phyloP scores from a whole-genome alignment of 345 rosid genomes.

The Eucalyptus lansdowneana region DNA sequence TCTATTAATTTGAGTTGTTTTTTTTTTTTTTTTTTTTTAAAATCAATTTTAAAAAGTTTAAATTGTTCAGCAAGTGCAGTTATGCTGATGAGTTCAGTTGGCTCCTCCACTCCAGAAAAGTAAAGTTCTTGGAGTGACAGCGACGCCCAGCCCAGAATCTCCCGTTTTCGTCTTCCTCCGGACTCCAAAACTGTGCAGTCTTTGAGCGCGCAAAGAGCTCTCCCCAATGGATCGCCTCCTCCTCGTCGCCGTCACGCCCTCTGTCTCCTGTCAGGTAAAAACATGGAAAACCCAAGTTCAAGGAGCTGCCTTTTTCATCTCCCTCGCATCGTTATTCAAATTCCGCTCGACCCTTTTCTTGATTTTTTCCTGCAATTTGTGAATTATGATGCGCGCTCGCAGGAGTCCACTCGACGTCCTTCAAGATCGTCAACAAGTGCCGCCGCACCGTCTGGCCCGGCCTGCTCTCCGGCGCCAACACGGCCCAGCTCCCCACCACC shows the following conservation, averaged over 20 bases:
- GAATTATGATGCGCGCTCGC: background rate
- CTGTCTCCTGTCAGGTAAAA: background rate
- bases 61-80: background rate
- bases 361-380: background rate
- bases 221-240: background rate
- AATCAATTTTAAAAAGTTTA: background rate
- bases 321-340: background rate
- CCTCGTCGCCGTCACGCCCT: background rate
- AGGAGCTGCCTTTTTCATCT: background rate
- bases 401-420: conserved; percentile 21
- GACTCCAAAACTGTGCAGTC: background rate
- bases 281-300: background rate
- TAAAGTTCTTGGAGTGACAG: background rate
- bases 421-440: conserved; percentile 68
- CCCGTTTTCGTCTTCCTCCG: background rate
- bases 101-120: conserved; percentile 3
- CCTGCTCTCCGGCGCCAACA: conserved; percentile 64
- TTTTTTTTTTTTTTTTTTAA: no score
- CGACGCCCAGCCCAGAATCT: background rate
- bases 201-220: background rate
- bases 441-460: conserved; percentile 80
- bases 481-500: conserved; percentile 60
- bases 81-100: background rate
- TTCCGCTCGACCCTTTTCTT: background rate
- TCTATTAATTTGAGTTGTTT: no score